A percentile compares a stretch with the other conserved stretches of the same genome.
Evolutionary conservation across 2,329 filamentous ascomycete species (phyloP).

Genomic region (Amauroascus niger): DNA sequence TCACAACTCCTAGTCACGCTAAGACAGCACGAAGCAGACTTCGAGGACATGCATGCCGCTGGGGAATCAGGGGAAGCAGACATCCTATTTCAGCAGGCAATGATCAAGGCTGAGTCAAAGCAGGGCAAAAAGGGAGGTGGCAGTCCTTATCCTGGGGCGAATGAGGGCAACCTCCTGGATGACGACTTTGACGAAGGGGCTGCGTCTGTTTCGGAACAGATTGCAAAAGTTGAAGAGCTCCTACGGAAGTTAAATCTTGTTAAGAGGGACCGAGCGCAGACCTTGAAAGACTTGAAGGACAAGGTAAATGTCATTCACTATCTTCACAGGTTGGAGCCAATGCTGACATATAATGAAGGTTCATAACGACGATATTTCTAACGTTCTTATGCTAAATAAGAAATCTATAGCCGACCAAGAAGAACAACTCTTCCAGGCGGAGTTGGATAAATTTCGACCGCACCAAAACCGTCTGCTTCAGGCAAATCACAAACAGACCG

Average conservation of each 20-base stretch:
- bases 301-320: slow-evolving; percentile 51
- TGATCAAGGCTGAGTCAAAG: slow-evolving; percentile 62
- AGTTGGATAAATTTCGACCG: slow-evolving; percentile 93
- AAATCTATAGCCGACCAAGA: slow-evolving; percentile 92
- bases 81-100: slow-evolving; percentile 74
- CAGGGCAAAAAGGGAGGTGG: slow-evolving; percentile 49
- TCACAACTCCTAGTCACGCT: slow-evolving; percentile 72
- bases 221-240: slow-evolving; percentile 77
- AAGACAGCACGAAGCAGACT: slow-evolving; percentile 74
- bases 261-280: slow-evolving; percentile 82
- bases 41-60: slow-evolving; percentile 89
- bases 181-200: slow-evolving; percentile 77
- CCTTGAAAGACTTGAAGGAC: slow-evolving; percentile 92
- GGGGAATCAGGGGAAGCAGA: slow-evolving; percentile 80
- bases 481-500: slow-evolving; percentile 89
- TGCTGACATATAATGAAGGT: slow-evolving; percentile 47
- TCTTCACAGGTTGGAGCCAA: neutral
- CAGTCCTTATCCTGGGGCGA: slow-evolving; percentile 48
- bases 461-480: slow-evolving; percentile 86
- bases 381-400: slow-evolving; percentile 94
- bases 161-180: slow-evolving; percentile 75
- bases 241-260: slow-evolving; percentile 84
- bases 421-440: slow-evolving; percentile 81
- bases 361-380: slow-evolving; percentile 93
- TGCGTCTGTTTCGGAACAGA: slow-evolving; percentile 78